Evolutionary conservation across 768 basidiomycete species (phyloP), one percentile per base, ranked within the genome.

Genomic region (Suillus subaureus): DNA sequence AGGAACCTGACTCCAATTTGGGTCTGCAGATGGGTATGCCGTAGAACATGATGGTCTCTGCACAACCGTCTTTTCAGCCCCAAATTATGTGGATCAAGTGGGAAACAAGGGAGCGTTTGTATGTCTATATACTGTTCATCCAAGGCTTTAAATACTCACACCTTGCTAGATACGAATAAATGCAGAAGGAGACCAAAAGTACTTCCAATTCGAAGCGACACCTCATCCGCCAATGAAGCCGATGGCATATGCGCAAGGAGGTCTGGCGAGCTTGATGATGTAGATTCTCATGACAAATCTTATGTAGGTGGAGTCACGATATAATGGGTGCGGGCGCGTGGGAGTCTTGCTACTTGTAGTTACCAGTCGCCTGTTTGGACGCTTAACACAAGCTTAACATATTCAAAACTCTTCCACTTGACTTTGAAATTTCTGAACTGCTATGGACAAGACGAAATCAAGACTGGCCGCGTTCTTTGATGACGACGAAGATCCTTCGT

Each of bases 21-120:
- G 26, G 9, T 33, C 35, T 66, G 45, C 71, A 91, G 94, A 92
- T 65, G 97, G 97, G 16, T 99, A 98, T 77, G 89, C 96, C 68
- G 84, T 99, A 62, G 97, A 99, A 74, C 97, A 99, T 72, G 85
- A 92, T 68, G 97, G 97, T 1, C 80, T 97, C 51, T 97, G 97
- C 77, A 96, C 93, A 37, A 99, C 97, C 15, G 95, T 94, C 8
- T 96, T 96, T 76, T 95, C 93, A 54, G 96, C 97, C 45, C 97
- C 97, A 4, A 98, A 99, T 75, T 96, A 96, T 70, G 92, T 94
- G 33, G 95, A 97, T 78, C 92, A 95, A 73, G 89, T 85, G 4
- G 92, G 93, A 7, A 97, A 97, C 79, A 95, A 94, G 78, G 96
- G 92, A 12, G 95, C 95, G 66, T 96, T 91, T 77, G 93, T 94